phyloP scores from a whole-genome alignment of 2,329 filamentous ascomycete genomes.

The Aureobasidium musti region DNA sequence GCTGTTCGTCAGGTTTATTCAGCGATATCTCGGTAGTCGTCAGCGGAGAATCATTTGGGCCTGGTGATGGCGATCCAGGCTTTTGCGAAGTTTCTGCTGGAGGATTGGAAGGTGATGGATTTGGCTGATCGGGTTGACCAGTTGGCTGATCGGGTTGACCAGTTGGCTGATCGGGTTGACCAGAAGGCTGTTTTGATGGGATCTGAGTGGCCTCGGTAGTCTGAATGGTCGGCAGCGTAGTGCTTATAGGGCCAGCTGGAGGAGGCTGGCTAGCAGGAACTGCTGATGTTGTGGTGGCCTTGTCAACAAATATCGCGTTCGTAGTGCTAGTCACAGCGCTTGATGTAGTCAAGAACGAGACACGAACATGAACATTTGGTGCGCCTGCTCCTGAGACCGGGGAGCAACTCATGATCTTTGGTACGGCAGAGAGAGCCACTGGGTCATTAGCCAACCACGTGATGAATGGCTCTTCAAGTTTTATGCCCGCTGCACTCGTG shows the following conservation, averaged over 20 bases:
- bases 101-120: neutral
- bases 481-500: neutral
- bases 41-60: neutral
- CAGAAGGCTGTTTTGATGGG: neutral
- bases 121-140: neutral
- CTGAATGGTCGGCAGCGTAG: neutral
- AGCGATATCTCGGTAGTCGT: neutral
- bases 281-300: neutral
- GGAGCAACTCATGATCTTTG: neutral
- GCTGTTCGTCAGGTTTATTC: neutral
- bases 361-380: neutral
- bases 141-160: neutral
- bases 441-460: neutral
- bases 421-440: neutral
- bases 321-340: constrained; percentile 3
- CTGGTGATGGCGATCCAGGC: neutral
- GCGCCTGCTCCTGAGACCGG: neutral
- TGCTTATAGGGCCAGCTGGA: neutral
- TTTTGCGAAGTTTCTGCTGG: neutral
- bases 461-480: neutral
- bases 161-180: neutral
- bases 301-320: neutral
- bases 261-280: neutral
- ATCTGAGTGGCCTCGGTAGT: neutral
- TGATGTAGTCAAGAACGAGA: constrained; percentile 5